Conservation (phyloP, 768 basidiomycete genomes). For the Coprinellus micaceus region DNA sequence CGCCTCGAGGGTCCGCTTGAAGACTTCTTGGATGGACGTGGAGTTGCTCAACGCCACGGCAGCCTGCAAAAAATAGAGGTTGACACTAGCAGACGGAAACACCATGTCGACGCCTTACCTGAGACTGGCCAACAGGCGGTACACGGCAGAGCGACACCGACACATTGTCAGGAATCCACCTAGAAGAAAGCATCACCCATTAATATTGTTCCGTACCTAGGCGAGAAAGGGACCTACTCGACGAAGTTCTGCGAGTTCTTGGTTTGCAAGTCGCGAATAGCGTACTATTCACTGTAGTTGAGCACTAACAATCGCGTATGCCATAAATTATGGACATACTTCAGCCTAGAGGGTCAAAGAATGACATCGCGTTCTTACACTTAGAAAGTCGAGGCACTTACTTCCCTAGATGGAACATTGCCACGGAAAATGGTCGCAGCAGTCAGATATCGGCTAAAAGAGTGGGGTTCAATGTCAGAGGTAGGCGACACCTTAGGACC, state of each 20-base stretch:
- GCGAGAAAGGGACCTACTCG: conserved; percentile 59
- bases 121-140: conserved; percentile 75
- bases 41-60: conserved; percentile 75
- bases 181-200: conserved; percentile 20
- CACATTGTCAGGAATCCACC: conserved; percentile 90
- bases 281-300: conserved; percentile 39
- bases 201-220: neutral
- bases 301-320: conserved; percentile 22
- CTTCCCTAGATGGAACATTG: conserved; percentile 75
- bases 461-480: neutral
- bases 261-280: conserved; percentile 68
- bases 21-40: conserved; percentile 82
- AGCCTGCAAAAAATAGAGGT: conserved; percentile 37
- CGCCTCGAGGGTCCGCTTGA: conserved; percentile 65
- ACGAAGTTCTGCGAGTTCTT: conserved; percentile 77
- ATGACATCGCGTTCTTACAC: conserved; percentile 31
- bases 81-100: conserved; percentile 4
- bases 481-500: conserved; percentile 4
- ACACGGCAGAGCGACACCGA: conserved; percentile 81
- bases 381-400: conserved; percentile 33
- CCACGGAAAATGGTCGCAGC: conserved; percentile 88
- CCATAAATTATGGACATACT: conserved; percentile 35
- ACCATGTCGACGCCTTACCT: conserved; percentile 37
- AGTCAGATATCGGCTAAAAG: conserved; percentile 72
- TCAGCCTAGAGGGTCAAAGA: conserved; percentile 42